Evolutionary conservation across 768 basidiomycete species (phyloP).

Genomic region (Suillus americanus): DNA sequence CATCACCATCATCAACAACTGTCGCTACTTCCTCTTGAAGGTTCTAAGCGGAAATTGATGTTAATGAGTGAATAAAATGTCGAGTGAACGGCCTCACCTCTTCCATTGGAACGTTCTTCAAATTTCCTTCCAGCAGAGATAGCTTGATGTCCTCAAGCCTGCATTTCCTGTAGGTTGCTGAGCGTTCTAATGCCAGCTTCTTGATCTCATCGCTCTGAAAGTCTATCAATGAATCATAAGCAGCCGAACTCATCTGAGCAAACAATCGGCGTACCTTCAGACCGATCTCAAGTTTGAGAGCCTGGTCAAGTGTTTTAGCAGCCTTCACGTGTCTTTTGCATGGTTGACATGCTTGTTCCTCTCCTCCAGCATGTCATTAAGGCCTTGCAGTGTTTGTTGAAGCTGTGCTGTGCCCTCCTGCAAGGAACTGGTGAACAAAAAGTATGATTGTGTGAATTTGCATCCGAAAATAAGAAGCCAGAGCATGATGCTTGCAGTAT

Average conservation of each 20-base stretch:
- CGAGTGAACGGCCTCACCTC: constrained; percentile 56
- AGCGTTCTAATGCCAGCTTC: constrained; percentile 81
- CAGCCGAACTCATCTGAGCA: constrained; percentile 3
- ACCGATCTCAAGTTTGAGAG: constrained; percentile 89
- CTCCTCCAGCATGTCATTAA: constrained; percentile 69
- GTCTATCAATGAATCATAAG: background rate
- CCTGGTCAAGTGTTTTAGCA: constrained; percentile 78
- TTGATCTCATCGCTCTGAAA: constrained; percentile 86
- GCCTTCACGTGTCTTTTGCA: constrained; percentile 73
- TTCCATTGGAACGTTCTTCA: constrained; percentile 91
- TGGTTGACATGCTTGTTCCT: constrained; percentile 74
- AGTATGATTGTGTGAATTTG: too few relatives aligned
- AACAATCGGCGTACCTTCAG: constrained; percentile 51
- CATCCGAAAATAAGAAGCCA: too few relatives aligned
- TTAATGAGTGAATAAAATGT: constrained; percentile 6
- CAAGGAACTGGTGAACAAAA: too few relatives aligned
- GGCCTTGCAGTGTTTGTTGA: constrained; percentile 57
- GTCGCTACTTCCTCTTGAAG: constrained; percentile 84
- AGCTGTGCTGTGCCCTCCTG: constrained; percentile 56
- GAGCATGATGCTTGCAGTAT: too few relatives aligned
- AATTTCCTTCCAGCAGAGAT: constrained; percentile 70
- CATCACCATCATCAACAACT: constrained; percentile 84
- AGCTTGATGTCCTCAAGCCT: constrained; percentile 89
- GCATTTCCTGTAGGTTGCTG: constrained; percentile 86
- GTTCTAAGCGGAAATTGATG: constrained; percentile 44